phyloP scores from a whole-genome alignment of 768 basidiomycete species.

The Lyophyllum decastes region DNA sequence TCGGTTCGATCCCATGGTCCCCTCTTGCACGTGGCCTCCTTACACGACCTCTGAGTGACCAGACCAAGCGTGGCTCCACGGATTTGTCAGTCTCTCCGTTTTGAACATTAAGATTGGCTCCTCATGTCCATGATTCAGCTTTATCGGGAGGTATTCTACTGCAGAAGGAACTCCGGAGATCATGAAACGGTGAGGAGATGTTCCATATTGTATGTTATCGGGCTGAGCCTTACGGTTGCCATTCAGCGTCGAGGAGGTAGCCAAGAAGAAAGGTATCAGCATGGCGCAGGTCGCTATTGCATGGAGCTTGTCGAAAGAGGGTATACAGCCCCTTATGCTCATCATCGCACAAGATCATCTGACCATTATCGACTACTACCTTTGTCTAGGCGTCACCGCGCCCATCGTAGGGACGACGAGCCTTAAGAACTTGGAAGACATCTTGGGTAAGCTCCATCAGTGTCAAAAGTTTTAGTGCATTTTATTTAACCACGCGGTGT shows the following conservation, averaged over 20 bases:
- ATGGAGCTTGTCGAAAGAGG: not conserved
- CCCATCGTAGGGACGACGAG: conserved; percentile 53
- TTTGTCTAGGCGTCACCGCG: conserved; percentile 36
- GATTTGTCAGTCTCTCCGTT: conserved; percentile 34
- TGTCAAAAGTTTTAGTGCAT: not conserved
- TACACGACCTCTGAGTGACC: conserved; percentile 33
- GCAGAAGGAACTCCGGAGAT: conserved; percentile 31
- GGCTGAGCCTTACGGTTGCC: not conserved
- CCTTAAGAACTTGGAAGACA: conserved; percentile 45
- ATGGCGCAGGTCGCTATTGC: conserved; percentile 58
- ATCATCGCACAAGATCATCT: no score
- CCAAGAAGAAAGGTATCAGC: conserved; percentile 47
- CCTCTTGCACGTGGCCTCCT: conserved; percentile 56
- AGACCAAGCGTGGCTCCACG: conserved; percentile 29
- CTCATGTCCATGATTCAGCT: conserved; percentile 6
- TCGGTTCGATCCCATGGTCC: conserved; percentile 61
- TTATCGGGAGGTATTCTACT: conserved; percentile 24
- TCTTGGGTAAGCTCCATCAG: conserved; percentile 33
- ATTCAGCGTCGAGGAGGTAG: conserved; percentile 40
- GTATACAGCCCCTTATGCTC: not conserved
- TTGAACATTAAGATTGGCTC: no score
- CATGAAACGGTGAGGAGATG: not conserved
- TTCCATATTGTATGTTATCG: not conserved
- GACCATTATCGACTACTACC: not conserved
- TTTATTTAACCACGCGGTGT: not conserved